Conservation (phyloP, 257 asterid species). For the Eucommia ulmoides region DNA sequence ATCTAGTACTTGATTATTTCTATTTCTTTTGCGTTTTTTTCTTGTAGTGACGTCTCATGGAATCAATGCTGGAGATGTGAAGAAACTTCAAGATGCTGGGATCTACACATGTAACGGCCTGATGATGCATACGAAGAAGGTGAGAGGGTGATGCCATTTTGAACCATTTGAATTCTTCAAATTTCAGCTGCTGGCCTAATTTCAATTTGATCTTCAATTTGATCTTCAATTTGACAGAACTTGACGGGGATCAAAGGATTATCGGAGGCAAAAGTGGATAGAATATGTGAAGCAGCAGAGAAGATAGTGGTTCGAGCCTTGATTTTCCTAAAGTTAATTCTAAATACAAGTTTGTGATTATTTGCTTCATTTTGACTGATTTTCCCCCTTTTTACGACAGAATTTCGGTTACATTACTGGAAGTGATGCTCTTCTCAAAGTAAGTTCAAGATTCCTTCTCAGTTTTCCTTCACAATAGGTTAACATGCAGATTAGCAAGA, state of each 20-base stretch:
- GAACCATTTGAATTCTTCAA: neutral
- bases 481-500: neutral
- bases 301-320: constrained; percentile 77
- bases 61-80: constrained; percentile 97
- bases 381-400: constrained; percentile 26
- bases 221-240: constrained; percentile 27
- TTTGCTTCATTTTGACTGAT: constrained; percentile 13
- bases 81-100: constrained; percentile 98
- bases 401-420: constrained; percentile 94
- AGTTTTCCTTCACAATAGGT: constrained; percentile 1
- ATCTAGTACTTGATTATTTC: too few species aligned
- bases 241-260: constrained; percentile 96
- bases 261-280: constrained; percentile 97
- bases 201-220: constrained; percentile 1
- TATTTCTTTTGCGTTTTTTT: neutral
- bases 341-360: neutral
- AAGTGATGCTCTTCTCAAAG: constrained; percentile 89
- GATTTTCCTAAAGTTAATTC: neutral
- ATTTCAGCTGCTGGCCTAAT: neutral
- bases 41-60: constrained; percentile 83
- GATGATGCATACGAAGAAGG: constrained; percentile 99
- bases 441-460: constrained; percentile 22
- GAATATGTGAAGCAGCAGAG: constrained; percentile 96
- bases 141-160: constrained; percentile 6
- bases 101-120: constrained; percentile 90